phyloP scores from a whole-genome alignment of 2,329 filamentous ascomycete species.

The Colletotrichum sp. region DNA sequence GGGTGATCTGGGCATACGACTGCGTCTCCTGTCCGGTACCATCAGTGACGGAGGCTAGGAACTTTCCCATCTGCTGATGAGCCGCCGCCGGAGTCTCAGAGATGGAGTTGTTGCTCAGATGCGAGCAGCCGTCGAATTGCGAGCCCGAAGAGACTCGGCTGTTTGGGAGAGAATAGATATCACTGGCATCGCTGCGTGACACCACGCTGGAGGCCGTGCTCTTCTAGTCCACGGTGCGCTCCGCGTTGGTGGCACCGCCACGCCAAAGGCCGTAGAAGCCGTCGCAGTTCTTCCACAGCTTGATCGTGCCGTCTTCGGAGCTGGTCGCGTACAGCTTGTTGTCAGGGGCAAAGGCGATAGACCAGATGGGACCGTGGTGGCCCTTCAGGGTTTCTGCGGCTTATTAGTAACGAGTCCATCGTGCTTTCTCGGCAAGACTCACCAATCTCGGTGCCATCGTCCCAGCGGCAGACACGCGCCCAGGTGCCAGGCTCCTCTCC shows the following conservation, averaged over 20 bases:
- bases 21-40: background rate
- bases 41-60: background rate
- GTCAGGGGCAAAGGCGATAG: constrained; percentile 90
- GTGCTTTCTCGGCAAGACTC: constrained; percentile 30
- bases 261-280: constrained; percentile 70
- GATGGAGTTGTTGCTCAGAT: constrained; percentile 10
- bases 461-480: constrained; percentile 93
- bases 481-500: constrained; percentile 93
- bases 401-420: background rate
- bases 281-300: constrained; percentile 80
- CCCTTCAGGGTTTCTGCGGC: constrained; percentile 86
- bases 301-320: constrained; percentile 97
- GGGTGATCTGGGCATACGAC: background rate
- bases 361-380: constrained; percentile 98
- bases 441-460: constrained; percentile 81
- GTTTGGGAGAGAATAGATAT: background rate
- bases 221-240: constrained; percentile 19
- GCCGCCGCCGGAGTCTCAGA: constrained; percentile 9
- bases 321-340: constrained; percentile 96
- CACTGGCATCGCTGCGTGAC: constrained; percentile 8
- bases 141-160: constrained; percentile 14
- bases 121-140: background rate
- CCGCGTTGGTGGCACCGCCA: constrained; percentile 38
- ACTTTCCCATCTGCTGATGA: constrained; percentile 5
- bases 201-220: constrained; percentile 11